Evolutionary conservation across 2,329 filamentous ascomycete genomes (phyloP), one percentile per base, ranked within the genome.

Genomic region (Neoarthrinium moseri): DNA sequence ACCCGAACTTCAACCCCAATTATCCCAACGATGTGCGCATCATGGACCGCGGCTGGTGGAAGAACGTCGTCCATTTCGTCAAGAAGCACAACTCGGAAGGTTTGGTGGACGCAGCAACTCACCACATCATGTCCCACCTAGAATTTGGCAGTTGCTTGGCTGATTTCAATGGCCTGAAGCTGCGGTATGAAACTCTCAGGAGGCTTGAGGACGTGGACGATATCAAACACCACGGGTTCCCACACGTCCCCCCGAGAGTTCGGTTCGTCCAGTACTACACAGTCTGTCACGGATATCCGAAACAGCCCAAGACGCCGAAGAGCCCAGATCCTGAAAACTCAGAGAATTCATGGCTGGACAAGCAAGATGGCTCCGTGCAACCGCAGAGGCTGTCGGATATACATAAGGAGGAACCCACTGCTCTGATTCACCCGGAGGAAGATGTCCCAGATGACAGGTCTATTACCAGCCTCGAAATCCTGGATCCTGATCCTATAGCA

Each of bases 261-360:
- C 78, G 90, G 13, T 96, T 96, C 57, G 75, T 89, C 47, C 96
- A 96, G 61, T 96, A 95, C 63, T 96, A 92, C 61, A 95, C 91
- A 1, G 79, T 87, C n/a, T 91, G 87, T 53, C 86, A 86, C 8
- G 91, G 91, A 4, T 75, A 81, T 48, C 75, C 77, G 2, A 91
- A 87, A 55, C 62, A 65, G 45, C 63, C 64, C 12, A 71, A 73
- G 52, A 43, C 30, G 13, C 37, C 52, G 6, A 32, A 22, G 21
- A 4, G 18, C 7, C 22, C 15, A 23, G 17, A 33, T 18, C 22
- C 22, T 13, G 36, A 13, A n/a, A 8, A 5, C 8, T 10, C 17
- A 43, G 21, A 34, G 48, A 47, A 50, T 23, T n/a, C n/a, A n/a
- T n/a, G n/a, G n/a, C n/a, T n/a, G n/a, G n/a, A n/a, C n/a, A n/a